Evolutionary conservation across 2,329 filamentous ascomycete species (phyloP), one percentile per base, ranked within the genome.

Genomic region (Colletotrichum sp.): DNA sequence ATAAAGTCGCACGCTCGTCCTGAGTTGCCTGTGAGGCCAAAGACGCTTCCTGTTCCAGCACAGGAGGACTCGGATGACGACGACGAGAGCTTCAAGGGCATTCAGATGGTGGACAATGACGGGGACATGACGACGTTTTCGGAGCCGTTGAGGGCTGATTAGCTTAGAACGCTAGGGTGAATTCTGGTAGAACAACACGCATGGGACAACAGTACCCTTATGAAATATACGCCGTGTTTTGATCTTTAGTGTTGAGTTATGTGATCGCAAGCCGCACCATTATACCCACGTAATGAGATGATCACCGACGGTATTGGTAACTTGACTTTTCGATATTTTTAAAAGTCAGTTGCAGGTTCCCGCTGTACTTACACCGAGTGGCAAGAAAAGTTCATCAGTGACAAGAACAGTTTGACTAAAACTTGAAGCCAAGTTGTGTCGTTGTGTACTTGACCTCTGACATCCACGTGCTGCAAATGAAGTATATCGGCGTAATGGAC

Each of bases 91-190:
- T 84, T 83, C 63, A 78, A 78, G 3, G 81, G 79, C 6, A 87
- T 87, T 39, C 79, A 76, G 28, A 85, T 87, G 86, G 80, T 84
- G 26, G 81, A 83, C 57, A 82, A 87, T 48, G 84, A 26, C 21
- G 68, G 48, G 10, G 63, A 63, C 34, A 71, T 75, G 66, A 75
- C 61, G 39, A 67, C 13, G 10, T 71, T 43, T 39, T 71, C 66
- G 18, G 72, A 68, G 39, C 66, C 72, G 18, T n/a, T 75, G 36
- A 71, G 66, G 61, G 67, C 32, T 16, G 65, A 61, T 28, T 34
- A 75, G 24, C 36, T 30, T 30, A 30, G 55, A 28, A 30, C 6
- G 55, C 21, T 2, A 30, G 26, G 7, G 28, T 30, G 55, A 14
- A 7, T 18, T 7, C 6, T 28, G 18, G 32, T 43, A 21, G 9